phyloP scores from a whole-genome alignment of 345 rosid genomes.

The Anacardium occidentale region DNA sequence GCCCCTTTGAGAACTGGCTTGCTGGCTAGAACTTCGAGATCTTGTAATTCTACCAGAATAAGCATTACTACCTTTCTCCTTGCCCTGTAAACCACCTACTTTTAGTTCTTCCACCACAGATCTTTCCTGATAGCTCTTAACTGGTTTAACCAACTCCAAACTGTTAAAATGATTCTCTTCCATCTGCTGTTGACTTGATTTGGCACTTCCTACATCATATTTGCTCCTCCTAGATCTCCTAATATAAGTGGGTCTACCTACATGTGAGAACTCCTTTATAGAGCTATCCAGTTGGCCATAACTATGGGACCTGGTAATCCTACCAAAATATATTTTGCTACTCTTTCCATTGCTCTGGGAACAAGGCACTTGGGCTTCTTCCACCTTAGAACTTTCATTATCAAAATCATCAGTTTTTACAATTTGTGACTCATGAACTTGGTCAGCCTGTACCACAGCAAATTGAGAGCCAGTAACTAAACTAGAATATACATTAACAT shows the following conservation, averaged over 20 bases:
- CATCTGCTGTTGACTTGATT: conserved; percentile 9
- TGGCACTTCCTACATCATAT: background rate
- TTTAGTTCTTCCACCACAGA: conserved; percentile 26
- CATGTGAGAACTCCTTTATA: conserved; percentile 25
- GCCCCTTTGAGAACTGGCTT: background rate
- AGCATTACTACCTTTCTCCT: conserved; percentile 22
- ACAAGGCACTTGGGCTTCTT: conserved; percentile 31
- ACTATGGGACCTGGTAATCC: conserved; percentile 37
- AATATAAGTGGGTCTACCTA: conserved; percentile 24
- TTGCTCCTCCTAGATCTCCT: conserved; percentile 3
- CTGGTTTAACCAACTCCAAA: conserved; percentile 23
- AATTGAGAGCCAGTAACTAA: conserved; percentile 33
- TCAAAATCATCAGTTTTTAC: conserved; percentile 30
- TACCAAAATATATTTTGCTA: conserved; percentile 26
- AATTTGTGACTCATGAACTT: conserved; percentile 29
- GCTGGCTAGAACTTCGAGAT: conserved; percentile 33
- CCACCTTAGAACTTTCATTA: conserved; percentile 27
- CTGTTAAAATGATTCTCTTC: conserved; percentile 11
- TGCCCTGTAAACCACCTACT: conserved; percentile 20
- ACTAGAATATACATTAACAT: conserved; percentile 25
- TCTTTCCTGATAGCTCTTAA: conserved; percentile 27
- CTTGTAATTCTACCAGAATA: conserved; percentile 31
- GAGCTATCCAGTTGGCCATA: conserved; percentile 21
- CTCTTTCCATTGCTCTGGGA: conserved; percentile 29
- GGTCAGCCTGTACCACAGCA: conserved; percentile 40